Conservation (phyloP, 805 yeast genomes). For the Lachancea mirantina region DNA sequence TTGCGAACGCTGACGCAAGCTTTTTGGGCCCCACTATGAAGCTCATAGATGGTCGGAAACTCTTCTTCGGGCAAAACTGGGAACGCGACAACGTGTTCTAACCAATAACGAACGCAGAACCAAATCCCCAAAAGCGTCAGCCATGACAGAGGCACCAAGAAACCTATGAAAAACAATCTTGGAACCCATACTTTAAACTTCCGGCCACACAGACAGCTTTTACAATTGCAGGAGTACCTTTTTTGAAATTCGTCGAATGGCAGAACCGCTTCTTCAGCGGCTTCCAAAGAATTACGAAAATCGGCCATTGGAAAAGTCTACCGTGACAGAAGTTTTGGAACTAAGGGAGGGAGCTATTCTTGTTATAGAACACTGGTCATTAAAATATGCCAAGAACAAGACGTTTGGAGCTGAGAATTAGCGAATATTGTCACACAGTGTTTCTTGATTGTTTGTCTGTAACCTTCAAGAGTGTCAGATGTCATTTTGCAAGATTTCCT, state of each 20-base stretch:
- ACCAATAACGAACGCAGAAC: conserved; percentile 16
- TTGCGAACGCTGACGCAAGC: too few species aligned
- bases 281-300: conserved; percentile 1
- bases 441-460: too few species aligned
- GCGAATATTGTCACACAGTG: too few species aligned
- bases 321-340: too few species aligned
- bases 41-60: conserved; percentile 25
- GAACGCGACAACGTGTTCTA: conserved; percentile 20
- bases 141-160: conserved; percentile 22
- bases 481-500: too few species aligned
- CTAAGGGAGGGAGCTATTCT: too few species aligned
- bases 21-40: too few species aligned
- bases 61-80: conserved; percentile 18
- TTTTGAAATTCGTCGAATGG: conserved; percentile 9
- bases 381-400: too few species aligned
- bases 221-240: conserved; percentile 20
- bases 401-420: too few species aligned
- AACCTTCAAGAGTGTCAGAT: too few species aligned
- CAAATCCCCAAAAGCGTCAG: conserved; percentile 13
- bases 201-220: conserved; percentile 14
- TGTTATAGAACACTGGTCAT: too few species aligned
- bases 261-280: conserved; percentile 6
- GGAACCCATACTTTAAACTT: conserved; percentile 6
- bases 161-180: conserved; percentile 18
- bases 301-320: too few species aligned